phyloP scores from a whole-genome alignment of 1,284 basidiomycete genomes.

The Ganoderma lingzhi region DNA sequence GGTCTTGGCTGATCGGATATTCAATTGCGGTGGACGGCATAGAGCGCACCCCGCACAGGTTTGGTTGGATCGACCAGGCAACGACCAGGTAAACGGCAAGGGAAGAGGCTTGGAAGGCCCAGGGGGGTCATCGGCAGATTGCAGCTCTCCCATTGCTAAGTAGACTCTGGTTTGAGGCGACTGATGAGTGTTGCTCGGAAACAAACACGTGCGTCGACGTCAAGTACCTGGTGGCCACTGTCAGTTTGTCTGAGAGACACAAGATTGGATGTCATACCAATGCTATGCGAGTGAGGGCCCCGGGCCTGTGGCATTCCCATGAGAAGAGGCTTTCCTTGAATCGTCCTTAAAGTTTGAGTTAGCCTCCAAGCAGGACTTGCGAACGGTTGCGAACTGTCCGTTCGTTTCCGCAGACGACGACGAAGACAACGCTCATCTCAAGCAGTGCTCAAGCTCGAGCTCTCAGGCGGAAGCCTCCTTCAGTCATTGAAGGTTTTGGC shows the following conservation, averaged over 20 bases:
- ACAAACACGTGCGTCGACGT: constrained; percentile 15
- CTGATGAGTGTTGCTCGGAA: constrained; percentile 21
- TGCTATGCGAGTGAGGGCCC: not conserved
- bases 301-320: not conserved
- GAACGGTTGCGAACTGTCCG: not conserved
- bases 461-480: no score
- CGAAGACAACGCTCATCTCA: not conserved
- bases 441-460: not conserved
- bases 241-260: not conserved
- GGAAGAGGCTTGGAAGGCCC: not conserved
- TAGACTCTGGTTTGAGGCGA: not conserved
- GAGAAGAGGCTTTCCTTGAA: no score
- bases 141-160: not conserved
- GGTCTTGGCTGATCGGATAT: not conserved
- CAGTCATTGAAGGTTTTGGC: no score
- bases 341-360: not conserved
- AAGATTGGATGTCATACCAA: not conserved
- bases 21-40: not conserved
- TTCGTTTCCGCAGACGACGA: not conserved
- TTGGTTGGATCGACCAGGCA: constrained; percentile 17
- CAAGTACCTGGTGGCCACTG: not conserved
- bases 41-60: not conserved
- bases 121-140: not conserved
- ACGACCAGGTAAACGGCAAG: no score
- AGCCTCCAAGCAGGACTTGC: not conserved